Evolutionary conservation across 768 basidiomycete species (phyloP).

Genomic region (Lactarius tabidus): DNA sequence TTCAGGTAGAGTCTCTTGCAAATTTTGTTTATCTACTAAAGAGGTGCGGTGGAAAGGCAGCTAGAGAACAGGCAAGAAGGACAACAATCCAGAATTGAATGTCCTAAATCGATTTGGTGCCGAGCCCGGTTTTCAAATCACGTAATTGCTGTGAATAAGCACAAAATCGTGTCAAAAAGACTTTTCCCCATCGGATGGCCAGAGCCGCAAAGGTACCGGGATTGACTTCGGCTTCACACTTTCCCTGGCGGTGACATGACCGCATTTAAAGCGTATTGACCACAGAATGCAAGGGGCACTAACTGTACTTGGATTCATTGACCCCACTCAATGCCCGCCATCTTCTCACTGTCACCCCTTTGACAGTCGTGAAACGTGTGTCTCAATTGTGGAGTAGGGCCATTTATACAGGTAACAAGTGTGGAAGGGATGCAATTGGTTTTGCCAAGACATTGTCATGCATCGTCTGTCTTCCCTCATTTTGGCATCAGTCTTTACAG

Average conservation of each 20-base stretch:
- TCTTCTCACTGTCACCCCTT: neutral
- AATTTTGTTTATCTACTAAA: no score
- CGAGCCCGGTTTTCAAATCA: neutral
- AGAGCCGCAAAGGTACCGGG: no score
- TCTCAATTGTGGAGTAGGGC: neutral
- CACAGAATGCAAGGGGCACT: neutral
- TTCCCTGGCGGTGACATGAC: neutral
- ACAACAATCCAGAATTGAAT: no score
- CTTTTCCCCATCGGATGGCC: no score
- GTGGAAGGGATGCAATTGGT: neutral
- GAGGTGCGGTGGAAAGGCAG: no score
- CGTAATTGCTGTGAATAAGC: no score
- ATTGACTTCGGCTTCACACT: no score
- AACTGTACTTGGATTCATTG: neutral
- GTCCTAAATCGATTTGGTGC: no score
- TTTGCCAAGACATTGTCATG: neutral
- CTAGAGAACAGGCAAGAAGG: no score
- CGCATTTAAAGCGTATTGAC: neutral
- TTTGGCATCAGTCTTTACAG: neutral
- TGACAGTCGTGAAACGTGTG: neutral
- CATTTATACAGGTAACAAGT: neutral
- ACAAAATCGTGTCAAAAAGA: no score
- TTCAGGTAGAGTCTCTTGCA: neutral
- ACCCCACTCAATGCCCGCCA: neutral
- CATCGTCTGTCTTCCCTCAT: neutral